Base-by-base conservation (phyloP, 2,329 filamentous ascomycete species). In the Leptoxyphium fumago region DNA sequence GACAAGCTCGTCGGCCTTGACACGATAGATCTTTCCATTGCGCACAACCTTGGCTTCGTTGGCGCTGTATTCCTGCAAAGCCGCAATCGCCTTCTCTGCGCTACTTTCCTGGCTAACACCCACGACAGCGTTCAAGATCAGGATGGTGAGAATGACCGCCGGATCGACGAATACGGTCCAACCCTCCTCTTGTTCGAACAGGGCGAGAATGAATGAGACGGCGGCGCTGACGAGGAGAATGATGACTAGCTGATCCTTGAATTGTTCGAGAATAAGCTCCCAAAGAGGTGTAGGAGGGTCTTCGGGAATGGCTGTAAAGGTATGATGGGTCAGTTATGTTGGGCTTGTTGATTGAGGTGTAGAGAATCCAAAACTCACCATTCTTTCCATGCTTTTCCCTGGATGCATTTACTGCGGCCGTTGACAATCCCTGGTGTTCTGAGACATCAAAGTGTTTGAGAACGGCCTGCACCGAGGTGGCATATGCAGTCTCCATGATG, bases 81-180 rank as follows among this genome's bases (percentile, higher is more conserved):
- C 91, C 21, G 91, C 88, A 62, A 98, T 98, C 42, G 91, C 91
- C 70, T 96, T 95, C 65, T 98, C 91, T 52, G 91, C 91, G 61
- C 88, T 95, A 67, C 85, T 95, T 72, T 98, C 91, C 72, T 98
- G 91, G 45, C 89, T 95, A 26, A 98, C 91, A 61, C 91, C 91
- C 51, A 98, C 91, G 53, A 98, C 82, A 48, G 91, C 84, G 67
- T 98, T 98, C 56, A 98, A 79, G 50, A 98, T 82, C 39, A 98
- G 74, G 59, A 98, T 98, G 21, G 89, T 96, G 51, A 98, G 75
- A 55, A 98, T 98, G 65, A 98, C 91, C 50, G 78, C 77, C 43
- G 91, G 91, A 63, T 98, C 91, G 47, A 98, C 91, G 64, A 98
- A 98, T 30, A 89, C 91, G 50, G 87, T 88, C 87, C 87, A 95